Evolutionary conservation across 306 rosid genomes (phyloP), one percentile per base, ranked within the genome.

Genomic region (Astragalus glycyphyllos): DNA sequence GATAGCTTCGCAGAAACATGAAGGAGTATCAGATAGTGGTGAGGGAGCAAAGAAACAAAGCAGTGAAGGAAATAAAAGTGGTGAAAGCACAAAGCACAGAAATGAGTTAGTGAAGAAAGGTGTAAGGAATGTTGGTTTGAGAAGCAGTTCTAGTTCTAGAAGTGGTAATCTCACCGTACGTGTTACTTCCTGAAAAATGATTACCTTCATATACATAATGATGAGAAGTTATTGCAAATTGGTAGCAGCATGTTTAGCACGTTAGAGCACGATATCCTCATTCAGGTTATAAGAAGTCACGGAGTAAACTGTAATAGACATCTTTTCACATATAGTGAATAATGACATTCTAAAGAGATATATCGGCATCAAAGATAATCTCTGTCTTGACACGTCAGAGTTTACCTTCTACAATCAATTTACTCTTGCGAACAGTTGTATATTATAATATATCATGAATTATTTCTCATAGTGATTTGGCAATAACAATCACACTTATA

Each of bases 151-250:
- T 45, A 73, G 75, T 69, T 77, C 84, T 45, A 62, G 74, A 77
- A 77, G 67, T 75, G 76, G 86, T 65, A 77, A 73, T 72, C 76
- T 88, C 20, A 59, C 76, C n/a, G 88, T 85, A 60, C 79, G 57
- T 58, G 88, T 81, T 73, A 77, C 87, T 62, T 85, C 85, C 53
- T 85, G 82, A 85, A 79, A 44, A 67, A 16, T 10, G 51, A 20
- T 58, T 15, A 46, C 53, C 60, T 26, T 48, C 31, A 45, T 46
- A 40, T 11, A 20, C 4, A 35, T n/a, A 29, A 26, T 29, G 12
- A 54, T 53, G n/a, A 60, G 62, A 51, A 68, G 53, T 37, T 11
- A 32, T 38, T 45, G 69, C 48, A 7, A 32, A 29, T 44, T 53
- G 42, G 54, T 23, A 60, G 58, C 42, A 49, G 40, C 50, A 41